Base-by-base conservation (phyloP, 2,329 filamentous ascomycete species). In the Monosporascus ibericus region DNA sequence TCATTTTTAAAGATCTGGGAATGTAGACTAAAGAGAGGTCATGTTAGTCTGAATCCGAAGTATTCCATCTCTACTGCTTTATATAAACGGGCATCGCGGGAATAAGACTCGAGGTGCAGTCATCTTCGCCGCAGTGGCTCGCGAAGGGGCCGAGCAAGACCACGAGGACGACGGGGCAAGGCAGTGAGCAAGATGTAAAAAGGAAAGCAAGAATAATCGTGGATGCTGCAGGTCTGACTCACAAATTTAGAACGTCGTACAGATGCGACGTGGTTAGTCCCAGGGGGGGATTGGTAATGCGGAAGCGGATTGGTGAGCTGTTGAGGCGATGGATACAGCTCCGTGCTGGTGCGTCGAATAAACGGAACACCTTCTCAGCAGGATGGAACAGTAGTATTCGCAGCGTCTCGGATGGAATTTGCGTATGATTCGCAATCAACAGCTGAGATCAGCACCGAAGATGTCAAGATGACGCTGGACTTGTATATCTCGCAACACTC, bases 381-480 rank as follows among this genome's bases (percentile, higher is more conserved):
- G 49, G 54, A 53, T 57, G 48, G 53, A 51, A 57, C 57, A 42
- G 25, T 52, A 27, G 50, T 46, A 55, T 36, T 25, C 47, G 46
- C 30, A 51, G 39, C 57, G 50, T 57, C 57, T 50, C 47, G 39
- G 42, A 27, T 48, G 48, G 42, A 51, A 55, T 55, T 57, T 47
- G 52, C 48, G 52, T 57, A 50, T 55, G 60, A 52, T 48, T 63
- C 55, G 60, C 60, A 66, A 59, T 62, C 55, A 63, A 58, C 62
- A 63, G 65, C 62, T 66, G 63, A 66, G 60, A 65, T 67, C 65
- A 68, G 65, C 65, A 63, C 63, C 61, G 48, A 56, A 65, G 55
- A 20, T 55, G 58, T 66, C 62, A 59, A 60, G 60, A 65, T 62
- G 64, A 64, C 59, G 58, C 59, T 61, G 58, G 46, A 54, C 60